Conservation (phyloP, 345 rosid genomes). For the Eucalyptus pauciflora region DNA sequence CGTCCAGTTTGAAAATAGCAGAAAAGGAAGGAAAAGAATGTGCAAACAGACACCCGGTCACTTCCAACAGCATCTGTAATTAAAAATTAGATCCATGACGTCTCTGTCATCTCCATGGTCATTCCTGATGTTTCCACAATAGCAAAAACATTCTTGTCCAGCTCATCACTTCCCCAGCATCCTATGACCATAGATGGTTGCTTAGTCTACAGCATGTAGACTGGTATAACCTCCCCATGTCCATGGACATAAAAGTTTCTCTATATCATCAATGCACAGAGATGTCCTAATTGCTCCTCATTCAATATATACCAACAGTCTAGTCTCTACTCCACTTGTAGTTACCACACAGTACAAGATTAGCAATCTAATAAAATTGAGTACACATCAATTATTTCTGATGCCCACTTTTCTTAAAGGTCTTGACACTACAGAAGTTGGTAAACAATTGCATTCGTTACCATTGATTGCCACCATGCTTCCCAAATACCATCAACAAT, state of each 20-base stretch:
- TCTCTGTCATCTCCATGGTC: neutral
- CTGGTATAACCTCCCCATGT: neutral
- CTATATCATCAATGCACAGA: neutral
- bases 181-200: neutral
- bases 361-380: neutral
- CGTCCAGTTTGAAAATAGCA: neutral
- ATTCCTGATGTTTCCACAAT: neutral
- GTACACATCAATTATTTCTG: neutral
- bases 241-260: neutral
- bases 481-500: neutral
- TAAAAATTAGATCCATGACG: neutral
- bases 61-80: neutral
- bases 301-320: neutral
- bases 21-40: neutral
- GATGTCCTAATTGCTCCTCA: neutral
- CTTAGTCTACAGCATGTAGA: neutral
- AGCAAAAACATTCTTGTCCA: neutral
- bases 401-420: neutral
- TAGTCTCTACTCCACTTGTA: neutral
- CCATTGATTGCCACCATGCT: neutral
- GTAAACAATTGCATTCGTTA: neutral
- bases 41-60: neutral
- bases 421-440: neutral
- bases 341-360: neutral
- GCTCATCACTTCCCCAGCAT: neutral